Evolutionary conservation across 2,329 filamentous ascomycete genomes (phyloP).

Genomic region (Fusarium sp.): DNA sequence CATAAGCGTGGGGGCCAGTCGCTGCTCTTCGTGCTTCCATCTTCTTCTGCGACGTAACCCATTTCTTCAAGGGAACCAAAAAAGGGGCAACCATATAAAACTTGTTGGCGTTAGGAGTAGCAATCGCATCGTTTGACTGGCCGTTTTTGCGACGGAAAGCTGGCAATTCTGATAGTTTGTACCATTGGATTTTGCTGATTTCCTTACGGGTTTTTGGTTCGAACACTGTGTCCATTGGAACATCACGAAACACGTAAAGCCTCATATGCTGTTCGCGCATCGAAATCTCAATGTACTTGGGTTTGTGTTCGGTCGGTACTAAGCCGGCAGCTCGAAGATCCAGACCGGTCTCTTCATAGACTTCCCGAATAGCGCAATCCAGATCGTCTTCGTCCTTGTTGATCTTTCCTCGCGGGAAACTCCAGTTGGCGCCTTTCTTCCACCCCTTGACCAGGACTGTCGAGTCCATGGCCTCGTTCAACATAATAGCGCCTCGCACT

Average conservation of each 20-base stretch:
- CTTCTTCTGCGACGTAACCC: constrained; percentile 87
- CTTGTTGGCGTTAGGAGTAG: constrained; percentile 77
- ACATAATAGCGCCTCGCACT: constrained; percentile 90
- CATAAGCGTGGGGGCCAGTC: constrained; percentile 55
- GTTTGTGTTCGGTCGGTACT: constrained; percentile 75
- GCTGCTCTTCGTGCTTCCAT: constrained; percentile 66
- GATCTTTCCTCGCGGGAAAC: constrained; percentile 96
- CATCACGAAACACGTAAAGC: constrained; percentile 89
- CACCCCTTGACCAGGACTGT: constrained; percentile 95
- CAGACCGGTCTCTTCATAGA: constrained; percentile 95
- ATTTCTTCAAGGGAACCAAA: constrained; percentile 84
- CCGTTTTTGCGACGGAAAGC: constrained; percentile 78
- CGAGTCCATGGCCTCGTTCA: constrained; percentile 94
- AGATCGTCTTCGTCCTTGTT: constrained; percentile 96
- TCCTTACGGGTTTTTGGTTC: constrained; percentile 94
- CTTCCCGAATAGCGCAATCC: constrained; percentile 92
- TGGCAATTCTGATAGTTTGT: constrained; percentile 87
- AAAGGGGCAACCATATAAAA: constrained; percentile 99
- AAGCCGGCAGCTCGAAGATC: constrained; percentile 82
- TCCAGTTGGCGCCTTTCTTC: constrained; percentile 98
- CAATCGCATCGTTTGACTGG: constrained; percentile 64
- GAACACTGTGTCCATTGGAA: constrained; percentile 88
- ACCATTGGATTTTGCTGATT: constrained; percentile 98
- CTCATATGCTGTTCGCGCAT: constrained; percentile 95
- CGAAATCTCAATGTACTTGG: constrained; percentile 87